Evolutionary conservation across 2,329 filamentous ascomycete species (phyloP).

Genomic region (Alternaria arbusti): DNA sequence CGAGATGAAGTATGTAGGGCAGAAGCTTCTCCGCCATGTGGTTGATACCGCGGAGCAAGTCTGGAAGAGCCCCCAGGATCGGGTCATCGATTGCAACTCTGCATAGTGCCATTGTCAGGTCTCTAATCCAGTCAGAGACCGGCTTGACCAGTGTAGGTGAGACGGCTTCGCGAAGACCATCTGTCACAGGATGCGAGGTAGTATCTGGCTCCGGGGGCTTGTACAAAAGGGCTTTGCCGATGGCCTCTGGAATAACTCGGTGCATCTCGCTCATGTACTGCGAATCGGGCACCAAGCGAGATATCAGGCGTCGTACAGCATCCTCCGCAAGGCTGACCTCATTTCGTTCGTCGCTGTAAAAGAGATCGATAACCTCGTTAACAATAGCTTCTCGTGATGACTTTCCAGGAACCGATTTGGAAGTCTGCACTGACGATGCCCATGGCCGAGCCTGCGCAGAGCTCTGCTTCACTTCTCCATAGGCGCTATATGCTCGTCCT

Average conservation of each 20-base stretch:
- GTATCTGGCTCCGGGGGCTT: constrained; percentile 22
- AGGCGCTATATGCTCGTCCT: constrained; percentile 74
- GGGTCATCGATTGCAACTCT: constrained; percentile 63
- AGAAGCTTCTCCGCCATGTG: constrained; percentile 77
- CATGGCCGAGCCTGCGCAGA: constrained; percentile 34
- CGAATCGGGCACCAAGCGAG: constrained; percentile 29
- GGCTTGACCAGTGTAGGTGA: constrained; percentile 21
- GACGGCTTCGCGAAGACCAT: constrained; percentile 27
- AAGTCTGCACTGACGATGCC: constrained; percentile 22
- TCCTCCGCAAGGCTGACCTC: constrained; percentile 56
- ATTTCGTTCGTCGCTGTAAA: constrained; percentile 47
- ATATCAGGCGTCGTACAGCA: constrained; percentile 41
- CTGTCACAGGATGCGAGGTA: background rate
- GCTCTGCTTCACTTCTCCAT: constrained; percentile 66
- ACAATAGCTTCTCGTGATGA: constrained; percentile 46
- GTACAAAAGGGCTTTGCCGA: constrained; percentile 37
- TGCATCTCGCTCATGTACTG: constrained; percentile 39
- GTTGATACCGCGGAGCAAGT: constrained; percentile 69
- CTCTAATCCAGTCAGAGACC: constrained; percentile 63
- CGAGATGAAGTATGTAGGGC: constrained; percentile 84
- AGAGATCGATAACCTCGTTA: constrained; percentile 43
- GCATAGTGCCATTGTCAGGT: constrained; percentile 65
- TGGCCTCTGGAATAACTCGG: constrained; percentile 36
- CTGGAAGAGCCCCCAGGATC: constrained; percentile 71
- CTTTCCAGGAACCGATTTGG: constrained; percentile 35